Percentiles rank a stretch among this genome's conserved stretches.
phyloP scores from a whole-genome alignment of 768 basidiomycete species.

The Tricholoma flavovirens region DNA sequence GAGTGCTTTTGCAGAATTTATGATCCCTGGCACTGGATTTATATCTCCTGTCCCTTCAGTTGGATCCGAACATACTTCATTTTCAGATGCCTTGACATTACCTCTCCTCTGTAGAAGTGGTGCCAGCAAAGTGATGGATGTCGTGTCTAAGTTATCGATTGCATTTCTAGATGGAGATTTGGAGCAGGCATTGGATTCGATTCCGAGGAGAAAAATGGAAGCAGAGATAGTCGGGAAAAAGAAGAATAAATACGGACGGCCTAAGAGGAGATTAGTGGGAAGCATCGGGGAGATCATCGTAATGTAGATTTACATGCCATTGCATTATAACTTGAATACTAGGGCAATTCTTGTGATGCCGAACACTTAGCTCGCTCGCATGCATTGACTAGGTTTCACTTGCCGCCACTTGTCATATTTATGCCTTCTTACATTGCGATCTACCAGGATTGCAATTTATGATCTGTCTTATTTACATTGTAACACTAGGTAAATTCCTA shows the following conservation, averaged over 20 bases:
- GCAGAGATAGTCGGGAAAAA: constrained; percentile 34
- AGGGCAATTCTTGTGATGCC: too few relatives aligned
- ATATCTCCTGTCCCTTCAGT: constrained; percentile 23
- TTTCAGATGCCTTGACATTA: constrained; percentile 43
- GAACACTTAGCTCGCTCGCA: too few relatives aligned
- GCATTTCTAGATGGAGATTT: constrained; percentile 38
- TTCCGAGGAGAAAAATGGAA: constrained; percentile 33
- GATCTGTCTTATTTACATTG: too few relatives aligned
- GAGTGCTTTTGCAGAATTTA: constrained; percentile 7
- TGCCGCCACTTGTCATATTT: too few relatives aligned
- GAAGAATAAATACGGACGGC: constrained; percentile 38
- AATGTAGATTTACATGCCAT: constrained; percentile 21
- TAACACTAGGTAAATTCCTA: too few relatives aligned
- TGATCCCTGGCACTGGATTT: not conserved
- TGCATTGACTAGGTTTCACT: too few relatives aligned
- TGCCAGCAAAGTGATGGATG: constrained; percentile 28
- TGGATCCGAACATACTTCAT: constrained; percentile 37
- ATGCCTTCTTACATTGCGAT: too few relatives aligned
- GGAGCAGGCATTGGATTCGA: constrained; percentile 25
- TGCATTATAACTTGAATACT: too few relatives aligned
- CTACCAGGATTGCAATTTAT: too few relatives aligned
- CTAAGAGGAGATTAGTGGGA: constrained; percentile 38
- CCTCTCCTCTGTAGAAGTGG: constrained; percentile 32
- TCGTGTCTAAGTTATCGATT: constrained; percentile 31
- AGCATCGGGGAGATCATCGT: constrained; percentile 39